Evolutionary conservation across 2,329 filamentous ascomycete species (phyloP).

Genomic region (Colletotrichum karsti): DNA sequence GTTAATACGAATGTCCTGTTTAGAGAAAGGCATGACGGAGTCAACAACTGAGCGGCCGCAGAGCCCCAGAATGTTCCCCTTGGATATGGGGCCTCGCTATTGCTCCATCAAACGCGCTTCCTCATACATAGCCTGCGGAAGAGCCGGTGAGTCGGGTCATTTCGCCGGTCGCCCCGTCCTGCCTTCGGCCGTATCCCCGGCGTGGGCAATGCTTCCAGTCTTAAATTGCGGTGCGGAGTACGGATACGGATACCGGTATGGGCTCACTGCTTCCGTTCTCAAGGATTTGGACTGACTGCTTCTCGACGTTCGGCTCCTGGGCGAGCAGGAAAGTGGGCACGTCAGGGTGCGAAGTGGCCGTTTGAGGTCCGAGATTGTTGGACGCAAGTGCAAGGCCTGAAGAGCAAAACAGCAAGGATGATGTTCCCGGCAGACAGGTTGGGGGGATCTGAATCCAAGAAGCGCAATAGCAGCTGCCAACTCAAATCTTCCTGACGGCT

Average conservation of each 20-base stretch:
- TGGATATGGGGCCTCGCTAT: background rate
- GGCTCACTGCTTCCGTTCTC: background rate
- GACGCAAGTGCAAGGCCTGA: background rate
- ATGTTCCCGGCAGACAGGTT: background rate
- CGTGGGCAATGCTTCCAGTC: background rate
- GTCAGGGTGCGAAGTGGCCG: background rate
- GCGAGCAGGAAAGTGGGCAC: background rate
- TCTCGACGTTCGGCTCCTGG: background rate
- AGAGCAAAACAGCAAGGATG: background rate
- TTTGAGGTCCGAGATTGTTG: background rate
- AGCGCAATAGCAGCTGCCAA: background rate
- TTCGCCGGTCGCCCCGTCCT: conserved; percentile 4
- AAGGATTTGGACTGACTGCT: no score
- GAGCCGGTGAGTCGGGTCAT: conserved; percentile 13
- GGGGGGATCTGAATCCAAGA: background rate
- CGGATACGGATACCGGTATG: background rate
- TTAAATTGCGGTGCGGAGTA: no score
- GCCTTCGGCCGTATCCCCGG: conserved; percentile 5
- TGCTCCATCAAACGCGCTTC: conserved; percentile 1
- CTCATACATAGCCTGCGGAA: background rate
- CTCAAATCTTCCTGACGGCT: background rate
- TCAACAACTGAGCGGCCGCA: conserved; percentile 11
- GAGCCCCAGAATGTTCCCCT: conserved; percentile 7
- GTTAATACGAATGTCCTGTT: background rate
- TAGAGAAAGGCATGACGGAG: background rate